phyloP scores from a whole-genome alignment of 1,284 basidiomycete genomes.

The Ceratobasidium sp. region DNA sequence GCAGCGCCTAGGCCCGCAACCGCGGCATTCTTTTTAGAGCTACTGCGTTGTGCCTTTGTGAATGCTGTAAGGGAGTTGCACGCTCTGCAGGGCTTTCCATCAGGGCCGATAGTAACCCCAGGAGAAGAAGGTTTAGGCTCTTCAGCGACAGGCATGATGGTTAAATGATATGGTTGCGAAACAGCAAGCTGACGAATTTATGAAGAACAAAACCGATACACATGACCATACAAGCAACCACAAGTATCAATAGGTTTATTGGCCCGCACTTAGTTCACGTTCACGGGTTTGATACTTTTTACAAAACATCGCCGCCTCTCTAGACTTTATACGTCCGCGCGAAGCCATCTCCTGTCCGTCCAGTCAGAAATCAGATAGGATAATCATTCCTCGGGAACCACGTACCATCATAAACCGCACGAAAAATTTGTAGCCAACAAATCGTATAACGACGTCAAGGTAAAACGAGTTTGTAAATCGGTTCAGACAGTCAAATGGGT shows the following conservation, averaged over 20 bases:
- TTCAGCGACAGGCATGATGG: background rate
- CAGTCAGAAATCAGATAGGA: background rate
- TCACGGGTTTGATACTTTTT: background rate
- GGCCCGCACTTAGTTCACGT: background rate
- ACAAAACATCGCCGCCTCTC: slow-evolving; percentile 1
- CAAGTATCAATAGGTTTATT: background rate
- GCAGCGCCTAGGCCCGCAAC: slow-evolving; percentile 39
- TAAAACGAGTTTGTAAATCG: slow-evolving; percentile 16
- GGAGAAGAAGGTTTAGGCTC: slow-evolving; percentile 58
- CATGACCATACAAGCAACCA: background rate
- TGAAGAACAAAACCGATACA: background rate
- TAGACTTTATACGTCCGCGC: background rate
- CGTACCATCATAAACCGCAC: slow-evolving; percentile 8
- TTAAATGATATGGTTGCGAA: background rate
- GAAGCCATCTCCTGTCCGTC: slow-evolving; percentile 11
- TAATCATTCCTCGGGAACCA: background rate
- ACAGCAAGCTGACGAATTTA: slow-evolving; percentile 1
- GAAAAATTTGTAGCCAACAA: slow-evolving; percentile 9
- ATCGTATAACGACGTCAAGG: slow-evolving; percentile 1
- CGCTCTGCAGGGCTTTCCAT: slow-evolving; percentile 93
- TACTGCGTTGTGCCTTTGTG: slow-evolving; percentile 54
- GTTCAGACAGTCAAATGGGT: slow-evolving; percentile 14
- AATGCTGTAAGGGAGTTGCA: slow-evolving; percentile 83
- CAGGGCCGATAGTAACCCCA: slow-evolving; percentile 85
- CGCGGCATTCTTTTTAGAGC: background rate